Base-by-base conservation (phyloP, 371 early-diverging fungal species). In the Sporodiniella umbellata region DNA sequence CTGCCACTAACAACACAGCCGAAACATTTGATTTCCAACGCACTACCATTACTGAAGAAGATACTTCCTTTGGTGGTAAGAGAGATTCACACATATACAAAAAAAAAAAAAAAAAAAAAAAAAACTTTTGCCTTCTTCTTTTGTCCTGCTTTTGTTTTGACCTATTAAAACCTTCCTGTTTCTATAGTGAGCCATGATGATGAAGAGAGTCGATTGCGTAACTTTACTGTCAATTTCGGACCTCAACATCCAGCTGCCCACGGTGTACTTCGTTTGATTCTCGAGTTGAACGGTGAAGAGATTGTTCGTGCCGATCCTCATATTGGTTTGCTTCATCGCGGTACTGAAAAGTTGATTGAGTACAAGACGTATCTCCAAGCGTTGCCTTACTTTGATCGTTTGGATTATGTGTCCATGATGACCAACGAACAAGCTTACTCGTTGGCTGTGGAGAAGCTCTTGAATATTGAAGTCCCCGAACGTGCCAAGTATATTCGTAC, bases 161-260 rank as follows among this genome's bases (percentile, higher is more conserved):
- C 24, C 14, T 24, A 12, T 40, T 8, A 8, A 19, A 10, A 40
- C 21, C 30, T 10, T 21, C 40, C 8, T 49, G 17, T 42, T 47
- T 40, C 14, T 31, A 24, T 58, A 77, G 73, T 44, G 45, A 62
- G 63, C 24, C 65, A 67, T 7, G 75, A 79, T 19, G 75, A 72
- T 38, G 80, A 79, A 23, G 85, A 82, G 42, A 72, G 73, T 53
- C 81, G 76, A 58, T 59, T 81, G 59, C 81, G 81, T 55, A 81
- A 88, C 62, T 92, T 86, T 70, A 92, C 96, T 31, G 83, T 98
- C 79, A 98, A 98, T 82, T 96, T 98, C 75, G 98, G 98, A 46
- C 98, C 98, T 38, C 97, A 98, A 79, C 98, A 98, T 83, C 98
- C 98, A 23, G 98, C 98, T 33, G 98, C 98, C 49, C 98, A 98